These are phyloP conservation scores for Saccharomycopsis sp. DNA, from an alignment of 805 yeast genomes.

Conservation along the genomic window DNA sequence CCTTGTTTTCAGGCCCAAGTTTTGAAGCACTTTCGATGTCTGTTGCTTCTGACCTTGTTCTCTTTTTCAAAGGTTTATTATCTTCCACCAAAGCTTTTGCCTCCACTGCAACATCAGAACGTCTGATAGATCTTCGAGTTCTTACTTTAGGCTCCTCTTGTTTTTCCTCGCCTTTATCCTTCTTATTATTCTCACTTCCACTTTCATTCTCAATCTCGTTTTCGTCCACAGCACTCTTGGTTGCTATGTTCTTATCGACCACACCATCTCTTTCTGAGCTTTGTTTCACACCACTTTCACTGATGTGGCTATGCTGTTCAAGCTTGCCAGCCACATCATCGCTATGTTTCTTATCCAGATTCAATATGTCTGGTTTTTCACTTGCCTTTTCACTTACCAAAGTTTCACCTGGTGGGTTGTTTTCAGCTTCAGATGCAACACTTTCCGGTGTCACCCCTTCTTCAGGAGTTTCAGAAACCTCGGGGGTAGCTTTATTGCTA, in stretches of 20 bases:
- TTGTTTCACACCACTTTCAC: not conserved
- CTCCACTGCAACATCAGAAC: too few species aligned
- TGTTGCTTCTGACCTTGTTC: not conserved
- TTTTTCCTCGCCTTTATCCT: conserved; percentile 3
- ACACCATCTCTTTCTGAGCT: not conserved
- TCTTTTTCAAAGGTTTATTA: too few species aligned
- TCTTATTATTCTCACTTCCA: not conserved
- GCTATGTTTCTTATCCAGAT: not conserved
- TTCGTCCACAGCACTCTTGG: not conserved
- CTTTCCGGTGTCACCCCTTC: not conserved
- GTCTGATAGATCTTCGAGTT: too few species aligned
- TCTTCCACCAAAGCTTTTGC: too few species aligned
- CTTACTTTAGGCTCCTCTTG: conserved; percentile 4
- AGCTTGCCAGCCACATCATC: too few species aligned
- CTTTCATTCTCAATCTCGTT: not conserved
- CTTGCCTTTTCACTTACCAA: not conserved
- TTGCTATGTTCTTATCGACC: not conserved
- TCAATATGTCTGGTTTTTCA: not conserved
- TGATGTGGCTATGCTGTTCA: not conserved
- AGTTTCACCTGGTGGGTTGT: too few species aligned
- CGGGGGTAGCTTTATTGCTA: not conserved
- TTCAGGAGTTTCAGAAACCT: not conserved
- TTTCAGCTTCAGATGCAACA: not conserved
- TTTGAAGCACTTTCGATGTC: not conserved
- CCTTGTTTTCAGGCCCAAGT: too few species aligned